phyloP scores from a whole-genome alignment of 1,284 basidiomycete species.

The Tilletia horrida region DNA sequence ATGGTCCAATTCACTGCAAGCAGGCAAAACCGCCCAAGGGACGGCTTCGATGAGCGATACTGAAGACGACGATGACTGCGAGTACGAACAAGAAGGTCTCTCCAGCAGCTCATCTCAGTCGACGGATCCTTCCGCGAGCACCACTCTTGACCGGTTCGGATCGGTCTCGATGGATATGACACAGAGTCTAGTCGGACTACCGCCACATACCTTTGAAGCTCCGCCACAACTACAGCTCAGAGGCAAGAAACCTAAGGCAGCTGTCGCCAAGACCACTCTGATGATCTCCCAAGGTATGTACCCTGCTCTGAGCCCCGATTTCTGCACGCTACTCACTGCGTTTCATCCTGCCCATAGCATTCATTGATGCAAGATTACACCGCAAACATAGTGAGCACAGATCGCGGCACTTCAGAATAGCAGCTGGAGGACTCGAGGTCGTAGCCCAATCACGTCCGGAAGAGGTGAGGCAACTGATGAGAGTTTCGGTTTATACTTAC shows the following conservation, averaged over 20 bases:
- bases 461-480: background rate
- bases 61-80: conserved; percentile 24
- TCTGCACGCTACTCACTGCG: too few relatives aligned
- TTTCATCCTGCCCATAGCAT: too few relatives aligned
- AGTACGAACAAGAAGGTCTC: conserved; percentile 16
- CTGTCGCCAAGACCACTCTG: background rate
- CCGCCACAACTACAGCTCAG: background rate
- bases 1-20: conserved; percentile 27
- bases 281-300: background rate
- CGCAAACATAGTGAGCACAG: conserved; percentile 3
- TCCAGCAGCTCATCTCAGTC: conserved; percentile 20
- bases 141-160: background rate
- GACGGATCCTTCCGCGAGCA: conserved; percentile 4
- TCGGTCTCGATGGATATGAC: conserved; percentile 8
- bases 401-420: conserved; percentile 14
- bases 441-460: background rate
- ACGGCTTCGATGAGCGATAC: conserved; percentile 25
- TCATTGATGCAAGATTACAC: background rate
- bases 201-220: background rate
- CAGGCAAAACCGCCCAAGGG: conserved; percentile 24
- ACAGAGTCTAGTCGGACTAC: conserved; percentile 13
- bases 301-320: too few relatives aligned
- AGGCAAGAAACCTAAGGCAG: background rate
- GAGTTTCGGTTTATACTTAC: background rate
- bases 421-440: background rate